Base-by-base conservation (phyloP, 73 alveolate genomes). In the Uronychia setigera region DNA sequence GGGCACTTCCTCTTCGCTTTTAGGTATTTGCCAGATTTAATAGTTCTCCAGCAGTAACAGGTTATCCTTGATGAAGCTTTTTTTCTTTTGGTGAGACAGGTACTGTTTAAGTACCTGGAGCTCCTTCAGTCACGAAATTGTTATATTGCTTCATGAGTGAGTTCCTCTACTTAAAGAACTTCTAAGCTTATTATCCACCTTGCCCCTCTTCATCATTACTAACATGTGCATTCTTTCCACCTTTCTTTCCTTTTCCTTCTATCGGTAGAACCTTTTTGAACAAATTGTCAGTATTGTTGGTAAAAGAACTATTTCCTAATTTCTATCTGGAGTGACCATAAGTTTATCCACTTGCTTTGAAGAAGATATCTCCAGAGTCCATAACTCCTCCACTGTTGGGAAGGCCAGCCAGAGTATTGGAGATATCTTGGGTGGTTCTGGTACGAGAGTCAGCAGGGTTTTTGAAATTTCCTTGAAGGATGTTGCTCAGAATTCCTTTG, bases 1-100 rank as follows among this genome's bases (percentile, higher is more conserved):
- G 19, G 5, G 67, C 67, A 46, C 67, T 46, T 46, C 67, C 67
- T 46, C 67, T 46, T 46, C 79, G 5, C 79, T 67, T 67, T 26
- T 67, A 26, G 26, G 79, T 67, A 30, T 67, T 28, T 5, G 32
- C 30, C 32, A 67, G 79, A 67, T 67, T 67, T 26, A 67, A 67
- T 30, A 67, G 79, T 26, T 67, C 79, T 28, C 32, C 34, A 1
- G 79, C 79, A 13, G 79, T 67, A 25, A 67, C 26, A 11, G n/a
- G n/a, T n/a, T n/a, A n/a, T n/a, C n/a, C n/a, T n/a, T n/a, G n/a
- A n/a, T 46, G 67, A 19, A 5, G n/a, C 19, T 46, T 46, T 5
- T 19, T 19, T 46, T 46, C 67, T 46, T 46, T 46, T 46, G 67
- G 67, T 5, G 67, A 46, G 67, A 19, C 19, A 5, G 67, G 67